Percentiles rank a stretch among this genome's conserved stretches.
phyloP scores from a whole-genome alignment of 805 yeast genomes.

The Danielia oregonensis region DNA sequence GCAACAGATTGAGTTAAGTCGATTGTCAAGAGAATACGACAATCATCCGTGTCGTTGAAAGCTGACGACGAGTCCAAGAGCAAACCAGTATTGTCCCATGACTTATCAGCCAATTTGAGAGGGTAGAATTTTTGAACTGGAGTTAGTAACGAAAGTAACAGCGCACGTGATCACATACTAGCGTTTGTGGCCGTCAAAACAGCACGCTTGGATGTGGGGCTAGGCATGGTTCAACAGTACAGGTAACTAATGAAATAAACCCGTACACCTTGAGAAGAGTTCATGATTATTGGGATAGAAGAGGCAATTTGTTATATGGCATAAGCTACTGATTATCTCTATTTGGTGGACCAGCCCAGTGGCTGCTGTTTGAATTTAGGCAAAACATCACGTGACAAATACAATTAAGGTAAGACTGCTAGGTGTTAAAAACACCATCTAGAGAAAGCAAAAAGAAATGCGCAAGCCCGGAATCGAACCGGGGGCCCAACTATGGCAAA shows the following conservation, averaged over 20 bases:
- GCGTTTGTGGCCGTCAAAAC: slow-evolving; percentile 38
- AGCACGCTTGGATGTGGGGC: slow-evolving; percentile 39
- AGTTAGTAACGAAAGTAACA: slow-evolving; percentile 15
- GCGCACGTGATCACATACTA: slow-evolving; percentile 24
- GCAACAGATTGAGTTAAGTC: slow-evolving; percentile 84
- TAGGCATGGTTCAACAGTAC: slow-evolving; percentile 9
- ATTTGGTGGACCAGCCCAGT: too few relatives aligned
- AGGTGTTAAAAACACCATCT: too few relatives aligned
- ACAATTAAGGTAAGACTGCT: too few relatives aligned
- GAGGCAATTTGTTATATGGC: too few relatives aligned
- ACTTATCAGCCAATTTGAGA: slow-evolving; percentile 67
- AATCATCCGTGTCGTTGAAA: slow-evolving; percentile 12
- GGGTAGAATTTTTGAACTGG: slow-evolving; percentile 79
- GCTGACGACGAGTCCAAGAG: slow-evolving; percentile 60
- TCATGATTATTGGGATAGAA: too few relatives aligned
- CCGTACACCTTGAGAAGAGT: background rate
- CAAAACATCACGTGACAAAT: too few relatives aligned
- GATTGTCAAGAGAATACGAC: slow-evolving; percentile 60
- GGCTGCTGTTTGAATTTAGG: too few relatives aligned
- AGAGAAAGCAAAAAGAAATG: slow-evolving; percentile 10
- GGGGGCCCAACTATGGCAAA: slow-evolving; percentile 19
- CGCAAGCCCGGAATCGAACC: slow-evolving; percentile 24
- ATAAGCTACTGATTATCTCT: too few relatives aligned
- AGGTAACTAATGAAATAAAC: background rate
- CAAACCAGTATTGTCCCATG: slow-evolving; percentile 97